Percentiles rank a stretch among this genome's conserved stretches.
phyloP scores from a whole-genome alignment of 108 stramenopile genomes.

The Nannochloropsis gaditana region DNA sequence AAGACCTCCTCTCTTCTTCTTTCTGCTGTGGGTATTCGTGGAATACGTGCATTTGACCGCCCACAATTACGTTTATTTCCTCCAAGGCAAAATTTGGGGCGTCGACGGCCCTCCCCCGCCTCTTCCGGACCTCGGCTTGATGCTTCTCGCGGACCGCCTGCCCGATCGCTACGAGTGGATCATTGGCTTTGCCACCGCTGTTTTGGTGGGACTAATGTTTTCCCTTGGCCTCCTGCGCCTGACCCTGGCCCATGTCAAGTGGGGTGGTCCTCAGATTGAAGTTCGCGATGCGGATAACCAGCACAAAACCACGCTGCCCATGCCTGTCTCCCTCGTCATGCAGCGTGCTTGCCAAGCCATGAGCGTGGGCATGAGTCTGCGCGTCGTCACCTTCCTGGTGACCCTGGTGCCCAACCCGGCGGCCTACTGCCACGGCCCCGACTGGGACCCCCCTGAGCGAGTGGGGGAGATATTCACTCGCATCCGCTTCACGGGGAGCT shows the following conservation, averaged over 20 bases:
- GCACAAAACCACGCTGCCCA: neutral
- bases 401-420: neutral
- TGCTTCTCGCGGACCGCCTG: slow-evolving; percentile 2
- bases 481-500: neutral
- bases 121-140: neutral
- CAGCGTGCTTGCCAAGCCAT: slow-evolving; percentile 11
- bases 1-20: slow-evolving; percentile 16
- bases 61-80: slow-evolving; percentile 20
- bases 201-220: neutral
- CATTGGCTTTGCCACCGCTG: neutral
- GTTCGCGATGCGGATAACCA: neutral
- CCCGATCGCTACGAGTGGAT: neutral
- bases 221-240: neutral
- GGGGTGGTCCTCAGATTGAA: neutral
- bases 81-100: slow-evolving; percentile 13
- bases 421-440: neutral
- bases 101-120: slow-evolving; percentile 4
- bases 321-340: slow-evolving; percentile 5
- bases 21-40: neutral
- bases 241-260: neutral
- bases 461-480: neutral
- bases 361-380: neutral
- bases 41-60: neutral
- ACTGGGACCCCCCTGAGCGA: slow-evolving; percentile 4
- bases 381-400: neutral